Base-by-base conservation (phyloP, 2,329 filamentous ascomycete genomes). In the Penicillium sp. region DNA sequence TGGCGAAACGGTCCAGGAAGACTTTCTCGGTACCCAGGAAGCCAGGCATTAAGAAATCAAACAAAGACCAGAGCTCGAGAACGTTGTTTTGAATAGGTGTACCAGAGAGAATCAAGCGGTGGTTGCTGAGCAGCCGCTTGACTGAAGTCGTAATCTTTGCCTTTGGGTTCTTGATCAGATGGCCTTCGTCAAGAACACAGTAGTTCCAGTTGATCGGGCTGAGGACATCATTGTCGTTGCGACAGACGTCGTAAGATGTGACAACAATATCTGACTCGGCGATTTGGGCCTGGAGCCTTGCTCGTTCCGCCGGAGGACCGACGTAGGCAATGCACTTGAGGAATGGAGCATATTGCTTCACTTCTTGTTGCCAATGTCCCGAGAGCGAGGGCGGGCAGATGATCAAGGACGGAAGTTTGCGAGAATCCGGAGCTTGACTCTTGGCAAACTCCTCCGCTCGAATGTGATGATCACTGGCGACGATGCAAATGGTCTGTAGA, bases 71-170 rank as follows among this genome's bases (percentile, higher is more conserved):
- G 4, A 99, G 79, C 70, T 99, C 93, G 45, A 99, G 76, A 2
- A 99, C 93, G 61, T 97, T 97, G 73, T 97, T 97, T 71, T 97
- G 93, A 60, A 97, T 97, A 0, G 94, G 94, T 1, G 94, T 99
- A 38, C 94, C 94, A 0, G 94, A 99, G 4, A 99, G 82, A 61
- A 99, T 99, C 45, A 99, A 81, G 18, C 94, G 88, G 69, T 99
- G 95, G 64, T 99, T 97, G 69, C 91, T 96, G 6, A 84, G 76
- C 31, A 99, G 80, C 53, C 85, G 85, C 79, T 99, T 99, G 60
- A 97, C 93, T 0, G 94, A 92, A 55, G 92, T 82, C 0, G 90
- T 95, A 55, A 95, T 94, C 76, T 99, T 99, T 1, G 95, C 92
- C 70, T 94, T 95, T 3, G 94, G 91, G 70, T 99, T 99, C 79